Percentiles rank a stretch among this genome's conserved stretches.
Conservation (phyloP, 345 rosid genomes). For the Microcos paniculata region DNA sequence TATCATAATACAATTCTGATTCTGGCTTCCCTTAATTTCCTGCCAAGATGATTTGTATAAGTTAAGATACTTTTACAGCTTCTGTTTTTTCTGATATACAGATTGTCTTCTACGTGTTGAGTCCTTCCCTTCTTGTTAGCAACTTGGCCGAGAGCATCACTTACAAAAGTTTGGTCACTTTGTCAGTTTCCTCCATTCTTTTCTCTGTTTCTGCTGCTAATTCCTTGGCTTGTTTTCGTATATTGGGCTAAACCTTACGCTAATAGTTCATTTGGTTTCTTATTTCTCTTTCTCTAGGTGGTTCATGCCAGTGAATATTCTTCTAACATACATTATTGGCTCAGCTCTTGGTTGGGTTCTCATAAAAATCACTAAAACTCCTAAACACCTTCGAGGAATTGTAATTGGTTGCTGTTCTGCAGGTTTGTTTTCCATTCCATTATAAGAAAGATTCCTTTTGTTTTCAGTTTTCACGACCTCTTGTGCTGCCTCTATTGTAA, state of each 20-base stretch:
- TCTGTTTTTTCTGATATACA: conserved; percentile 1
- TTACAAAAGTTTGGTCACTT: conserved; percentile 24
- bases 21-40: neutral
- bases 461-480: neutral
- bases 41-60: too few species aligned
- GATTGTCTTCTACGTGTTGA: conserved; percentile 39
- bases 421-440: conserved; percentile 14
- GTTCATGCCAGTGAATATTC: too few species aligned
- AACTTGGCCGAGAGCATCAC: conserved; percentile 43
- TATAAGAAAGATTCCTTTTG: conserved; percentile 11
- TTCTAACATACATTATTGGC: too few species aligned
- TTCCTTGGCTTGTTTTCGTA: too few species aligned
- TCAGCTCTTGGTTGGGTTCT: conserved; percentile 53
- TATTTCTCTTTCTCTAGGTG: conserved; percentile 35
- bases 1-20: neutral
- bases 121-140: conserved; percentile 42
- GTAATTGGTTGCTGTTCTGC: conserved; percentile 29
- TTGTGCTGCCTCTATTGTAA: conserved; percentile 25
- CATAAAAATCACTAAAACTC: conserved; percentile 45
- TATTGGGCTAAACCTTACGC: neutral
- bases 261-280: neutral
- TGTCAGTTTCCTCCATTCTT: conserved; percentile 34
- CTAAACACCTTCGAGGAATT: conserved; percentile 37
- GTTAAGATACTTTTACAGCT: neutral
- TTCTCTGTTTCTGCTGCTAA: neutral